Evolutionary conservation across 495 filamentous ascomycete species (phyloP).

Genomic region (Hypoxylon rickii): DNA sequence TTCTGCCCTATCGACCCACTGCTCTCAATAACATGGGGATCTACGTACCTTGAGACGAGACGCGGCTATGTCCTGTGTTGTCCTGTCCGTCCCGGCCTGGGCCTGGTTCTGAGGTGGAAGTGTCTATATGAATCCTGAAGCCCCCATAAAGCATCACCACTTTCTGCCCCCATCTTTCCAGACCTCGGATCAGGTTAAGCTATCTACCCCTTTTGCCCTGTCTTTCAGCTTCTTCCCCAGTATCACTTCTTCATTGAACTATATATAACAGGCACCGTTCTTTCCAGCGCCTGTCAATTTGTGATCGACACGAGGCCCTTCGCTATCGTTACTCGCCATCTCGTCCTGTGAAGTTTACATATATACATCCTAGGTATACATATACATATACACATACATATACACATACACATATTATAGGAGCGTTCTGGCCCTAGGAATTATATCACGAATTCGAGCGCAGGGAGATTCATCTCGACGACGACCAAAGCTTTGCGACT

Average conservation of each 20-base stretch:
- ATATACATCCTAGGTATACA: too few relatives aligned
- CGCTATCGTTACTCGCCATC: slow-evolving; percentile 16
- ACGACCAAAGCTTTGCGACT: slow-evolving; percentile 10
- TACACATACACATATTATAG: too few relatives aligned
- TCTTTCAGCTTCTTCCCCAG: slow-evolving; percentile 5
- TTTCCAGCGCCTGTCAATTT: slow-evolving; percentile 2
- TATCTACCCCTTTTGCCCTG: slow-evolving; percentile 4
- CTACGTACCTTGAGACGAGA: slow-evolving; percentile 22
- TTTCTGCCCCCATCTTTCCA: slow-evolving; percentile 36
- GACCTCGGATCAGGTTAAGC: slow-evolving; percentile 21
- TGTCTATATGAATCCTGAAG: slow-evolving; percentile 36
- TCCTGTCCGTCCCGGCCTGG: too few relatives aligned
- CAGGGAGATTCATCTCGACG: slow-evolving; percentile 4
- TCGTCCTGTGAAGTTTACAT: slow-evolving; percentile 25
- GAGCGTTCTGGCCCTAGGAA: too few relatives aligned
- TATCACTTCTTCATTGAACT: slow-evolving; percentile 7
- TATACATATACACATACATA: too few relatives aligned
- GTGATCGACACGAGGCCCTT: slow-evolving; percentile 1
- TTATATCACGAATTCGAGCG: slow-evolving; percentile 17
- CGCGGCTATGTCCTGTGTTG: background rate
- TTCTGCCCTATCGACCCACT: slow-evolving; percentile 35
- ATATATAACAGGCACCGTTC: slow-evolving; percentile 22
- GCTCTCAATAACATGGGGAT: slow-evolving; percentile 9
- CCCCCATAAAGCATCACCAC: slow-evolving; percentile 38
- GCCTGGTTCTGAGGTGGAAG: slow-evolving; percentile 23